A percentile compares a stretch with the other conserved stretches of the same genome.
Evolutionary conservation across 1,284 basidiomycete genomes (phyloP).

Genomic region (Rhodotorula sp.): DNA sequence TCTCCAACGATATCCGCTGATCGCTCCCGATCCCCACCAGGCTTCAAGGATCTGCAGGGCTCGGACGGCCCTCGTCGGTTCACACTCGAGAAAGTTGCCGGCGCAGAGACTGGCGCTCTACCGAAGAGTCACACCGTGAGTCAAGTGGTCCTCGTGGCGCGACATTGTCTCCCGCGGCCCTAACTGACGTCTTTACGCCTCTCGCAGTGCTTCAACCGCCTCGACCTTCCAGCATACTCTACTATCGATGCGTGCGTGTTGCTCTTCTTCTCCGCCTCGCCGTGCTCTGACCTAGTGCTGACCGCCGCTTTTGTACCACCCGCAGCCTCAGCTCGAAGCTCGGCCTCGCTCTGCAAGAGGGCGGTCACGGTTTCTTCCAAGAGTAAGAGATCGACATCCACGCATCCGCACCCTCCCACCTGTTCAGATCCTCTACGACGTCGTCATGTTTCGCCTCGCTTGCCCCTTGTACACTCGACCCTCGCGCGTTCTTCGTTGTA

Average conservation of each 20-base stretch:
- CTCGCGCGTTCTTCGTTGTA: too few species aligned
- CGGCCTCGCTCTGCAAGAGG: background rate
- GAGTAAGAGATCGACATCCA: background rate
- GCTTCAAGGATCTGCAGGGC: conserved; percentile 95
- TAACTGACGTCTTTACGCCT: background rate
- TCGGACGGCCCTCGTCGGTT: conserved; percentile 85
- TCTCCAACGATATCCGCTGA: too few species aligned
- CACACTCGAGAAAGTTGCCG: conserved; percentile 76
- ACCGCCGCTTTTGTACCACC: background rate
- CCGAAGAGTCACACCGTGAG: conserved; percentile 70
- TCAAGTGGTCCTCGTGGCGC: background rate
- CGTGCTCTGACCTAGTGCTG: background rate
- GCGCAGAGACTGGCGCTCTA: conserved; percentile 76
- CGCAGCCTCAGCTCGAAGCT: background rate
- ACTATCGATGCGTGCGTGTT: conserved; percentile 51
- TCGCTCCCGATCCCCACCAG: too few species aligned
- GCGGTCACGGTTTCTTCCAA: conserved; percentile 1
- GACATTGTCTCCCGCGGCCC: too few species aligned
- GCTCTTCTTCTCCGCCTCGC: background rate
- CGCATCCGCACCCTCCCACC: background rate
- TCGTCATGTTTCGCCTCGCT: too few species aligned
- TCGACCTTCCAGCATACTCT: conserved; percentile 88
- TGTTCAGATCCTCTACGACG: background rate
- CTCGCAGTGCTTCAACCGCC: conserved; percentile 55
- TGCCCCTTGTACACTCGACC: too few species aligned